Conservation (phyloP, 2,329 filamentous ascomycete genomes). For the Cladorrhinum sp. region DNA sequence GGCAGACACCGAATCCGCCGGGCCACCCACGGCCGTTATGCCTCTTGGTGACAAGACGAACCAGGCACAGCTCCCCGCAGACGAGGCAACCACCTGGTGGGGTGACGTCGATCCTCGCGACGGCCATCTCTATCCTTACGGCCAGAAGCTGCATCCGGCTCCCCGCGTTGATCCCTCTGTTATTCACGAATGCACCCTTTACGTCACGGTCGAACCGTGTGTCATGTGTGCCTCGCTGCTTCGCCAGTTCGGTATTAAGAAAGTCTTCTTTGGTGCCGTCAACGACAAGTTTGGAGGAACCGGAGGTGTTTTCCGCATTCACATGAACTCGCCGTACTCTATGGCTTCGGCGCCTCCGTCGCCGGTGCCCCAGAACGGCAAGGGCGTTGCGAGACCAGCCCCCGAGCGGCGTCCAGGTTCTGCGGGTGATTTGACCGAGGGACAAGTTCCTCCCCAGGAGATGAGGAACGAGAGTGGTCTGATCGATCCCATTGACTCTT, state of each 20-base stretch:
- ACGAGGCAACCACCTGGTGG: constrained; percentile 43
- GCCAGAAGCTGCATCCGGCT: constrained; percentile 54
- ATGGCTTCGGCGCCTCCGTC: constrained; percentile 42
- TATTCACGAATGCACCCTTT: constrained; percentile 71
- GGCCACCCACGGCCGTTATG: constrained; percentile 18
- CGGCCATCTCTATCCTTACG: constrained; percentile 59
- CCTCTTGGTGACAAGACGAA: constrained; percentile 28
- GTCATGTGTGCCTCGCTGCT: constrained; percentile 97
- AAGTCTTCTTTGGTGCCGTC: constrained; percentile 90
- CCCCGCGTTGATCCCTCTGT: constrained; percentile 63
- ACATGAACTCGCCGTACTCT: constrained; percentile 55
- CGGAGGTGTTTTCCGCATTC: constrained; percentile 86
- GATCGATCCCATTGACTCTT: constrained; percentile 15
- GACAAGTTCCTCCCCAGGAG: constrained; percentile 9
- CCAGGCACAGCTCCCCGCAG: constrained; percentile 30
- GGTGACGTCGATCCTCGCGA: constrained; percentile 52
- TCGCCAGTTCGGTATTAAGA: constrained; percentile 80
- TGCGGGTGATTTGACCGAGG: constrained; percentile 8
- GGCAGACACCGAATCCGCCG: constrained; percentile 32
- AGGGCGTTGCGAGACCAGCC: constrained; percentile 28
- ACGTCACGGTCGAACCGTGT: constrained; percentile 97
- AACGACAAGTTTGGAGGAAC: constrained; percentile 98
- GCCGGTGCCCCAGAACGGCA: constrained; percentile 27
- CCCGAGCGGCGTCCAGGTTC: constrained; percentile 25
- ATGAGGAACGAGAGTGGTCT: constrained; percentile 12